Evolutionary conservation across 257 asterid genomes (phyloP).

Genomic region (Jaltomata sinuosa): DNA sequence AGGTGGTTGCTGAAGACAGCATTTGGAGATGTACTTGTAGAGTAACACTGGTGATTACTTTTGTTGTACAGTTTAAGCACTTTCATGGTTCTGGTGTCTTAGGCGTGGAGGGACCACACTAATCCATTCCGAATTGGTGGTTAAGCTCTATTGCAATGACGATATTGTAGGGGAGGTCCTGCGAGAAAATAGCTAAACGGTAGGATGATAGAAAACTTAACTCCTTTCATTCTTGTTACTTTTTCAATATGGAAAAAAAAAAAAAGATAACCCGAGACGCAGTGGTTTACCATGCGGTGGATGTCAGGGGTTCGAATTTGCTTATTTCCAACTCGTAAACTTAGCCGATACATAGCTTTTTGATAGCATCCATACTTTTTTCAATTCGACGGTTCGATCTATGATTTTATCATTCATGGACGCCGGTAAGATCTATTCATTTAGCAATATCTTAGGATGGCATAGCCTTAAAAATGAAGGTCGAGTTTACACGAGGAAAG

Average conservation of each 20-base stretch:
- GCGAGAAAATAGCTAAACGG: neutral
- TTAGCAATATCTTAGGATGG: neutral
- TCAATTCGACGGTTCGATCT: neutral
- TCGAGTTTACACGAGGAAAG: neutral
- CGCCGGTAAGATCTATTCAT: neutral
- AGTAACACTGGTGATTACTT: neutral
- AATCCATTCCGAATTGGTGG: neutral
- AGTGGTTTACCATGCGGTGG: neutral
- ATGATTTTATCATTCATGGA: neutral
- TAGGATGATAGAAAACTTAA: neutral
- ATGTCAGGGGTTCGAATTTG: neutral
- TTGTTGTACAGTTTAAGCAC: neutral
- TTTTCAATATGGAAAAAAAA: neutral
- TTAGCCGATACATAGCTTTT: neutral
- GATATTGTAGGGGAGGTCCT: neutral
- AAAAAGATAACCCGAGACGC: neutral
- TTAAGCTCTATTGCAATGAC: too few relatives aligned
- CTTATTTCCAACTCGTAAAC: neutral
- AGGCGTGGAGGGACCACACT: neutral
- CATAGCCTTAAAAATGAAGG: neutral
- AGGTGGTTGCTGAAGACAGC: neutral
- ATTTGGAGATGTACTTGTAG: neutral
- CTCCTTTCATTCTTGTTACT: neutral
- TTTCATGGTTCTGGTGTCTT: neutral
- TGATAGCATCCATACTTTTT: neutral